These are phyloP conservation scores for Aspergillus sp. DNA, from an alignment of 2,329 filamentous ascomycete species.

Conservation along the genomic window DNA sequence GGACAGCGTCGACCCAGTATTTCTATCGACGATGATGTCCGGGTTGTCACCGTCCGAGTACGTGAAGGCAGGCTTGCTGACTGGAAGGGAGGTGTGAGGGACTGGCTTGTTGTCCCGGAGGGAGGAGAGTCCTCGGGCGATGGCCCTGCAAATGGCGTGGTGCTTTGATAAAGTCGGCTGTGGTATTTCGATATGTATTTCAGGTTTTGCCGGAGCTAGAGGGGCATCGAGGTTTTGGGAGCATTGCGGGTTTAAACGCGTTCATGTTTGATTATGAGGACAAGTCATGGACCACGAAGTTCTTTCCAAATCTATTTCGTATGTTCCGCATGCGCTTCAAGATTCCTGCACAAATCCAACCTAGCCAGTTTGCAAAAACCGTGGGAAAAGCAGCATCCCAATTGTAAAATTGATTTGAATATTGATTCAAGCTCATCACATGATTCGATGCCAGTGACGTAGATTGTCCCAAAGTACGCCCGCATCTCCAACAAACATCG, in stretches of 20 bases:
- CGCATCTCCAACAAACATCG: not conserved
- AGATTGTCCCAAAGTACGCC: not conserved
- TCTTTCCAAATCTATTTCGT: not conserved
- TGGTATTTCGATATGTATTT: not conserved
- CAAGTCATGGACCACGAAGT: not conserved
- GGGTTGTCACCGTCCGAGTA: conserved; percentile 83
- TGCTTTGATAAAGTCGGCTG: not conserved
- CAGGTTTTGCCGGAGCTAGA: not conserved
- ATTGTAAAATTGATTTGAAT: not conserved
- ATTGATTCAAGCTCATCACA: conserved; percentile 6
- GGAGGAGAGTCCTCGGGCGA: conserved; percentile 24
- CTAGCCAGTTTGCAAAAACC: not conserved
- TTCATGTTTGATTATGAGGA: not conserved
- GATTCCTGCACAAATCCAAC: not conserved
- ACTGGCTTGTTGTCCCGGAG: conserved; percentile 58
- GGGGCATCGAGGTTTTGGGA: not conserved
- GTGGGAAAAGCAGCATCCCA: not conserved
- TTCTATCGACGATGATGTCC: conserved; percentile 75
- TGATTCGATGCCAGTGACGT: conserved; percentile 12
- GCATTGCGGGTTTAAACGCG: not conserved
- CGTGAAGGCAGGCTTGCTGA: conserved; percentile 85
- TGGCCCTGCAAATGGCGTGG: conserved; percentile 31
- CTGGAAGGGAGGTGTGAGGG: conserved; percentile 90
- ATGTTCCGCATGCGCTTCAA: not conserved
- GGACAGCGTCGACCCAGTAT: conserved; percentile 47